Conservation (phyloP, 2,329 filamentous ascomycete species). For the Colletotrichum trifolii region DNA sequence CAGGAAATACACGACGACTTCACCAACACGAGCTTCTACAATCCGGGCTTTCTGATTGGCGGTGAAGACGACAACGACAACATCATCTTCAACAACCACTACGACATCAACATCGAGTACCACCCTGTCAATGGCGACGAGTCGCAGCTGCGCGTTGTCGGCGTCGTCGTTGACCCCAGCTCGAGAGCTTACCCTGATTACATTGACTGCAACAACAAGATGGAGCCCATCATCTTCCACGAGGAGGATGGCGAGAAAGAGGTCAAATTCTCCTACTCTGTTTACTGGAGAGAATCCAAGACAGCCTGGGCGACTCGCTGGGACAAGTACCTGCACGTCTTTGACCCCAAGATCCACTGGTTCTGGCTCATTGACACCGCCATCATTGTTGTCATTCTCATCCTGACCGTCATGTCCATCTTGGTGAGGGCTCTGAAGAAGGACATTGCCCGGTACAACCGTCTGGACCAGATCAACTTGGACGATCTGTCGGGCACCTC, state of each 20-base stretch:
- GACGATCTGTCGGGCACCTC: slow-evolving; percentile 88
- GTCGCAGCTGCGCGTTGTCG: slow-evolving; percentile 86
- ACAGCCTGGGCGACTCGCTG: slow-evolving; percentile 97
- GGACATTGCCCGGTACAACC: slow-evolving; percentile 97
- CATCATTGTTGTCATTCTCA: slow-evolving; percentile 91
- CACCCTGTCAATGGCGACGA: slow-evolving; percentile 77
- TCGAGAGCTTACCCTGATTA: slow-evolving; percentile 72
- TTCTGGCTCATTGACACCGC: slow-evolving; percentile 96
- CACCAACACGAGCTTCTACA: slow-evolving; percentile 85
- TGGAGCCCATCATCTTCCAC: slow-evolving; percentile 71
- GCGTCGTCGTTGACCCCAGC: slow-evolving; percentile 86
- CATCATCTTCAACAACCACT: slow-evolving; percentile 87
- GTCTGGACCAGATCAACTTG: slow-evolving; percentile 88
- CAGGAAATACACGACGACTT: slow-evolving; percentile 82
- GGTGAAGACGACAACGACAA: slow-evolving; percentile 65
- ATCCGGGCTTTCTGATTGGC: slow-evolving; percentile 88
- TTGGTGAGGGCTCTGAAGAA: slow-evolving; percentile 88
- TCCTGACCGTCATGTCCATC: slow-evolving; percentile 92
- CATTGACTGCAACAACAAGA: slow-evolving; percentile 71
- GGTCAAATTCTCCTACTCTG: slow-evolving; percentile 91
- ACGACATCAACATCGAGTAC: slow-evolving; percentile 93
- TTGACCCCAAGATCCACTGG: slow-evolving; percentile 98
- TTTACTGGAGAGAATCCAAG: slow-evolving; percentile 84
- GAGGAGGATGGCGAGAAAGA: slow-evolving; percentile 58
- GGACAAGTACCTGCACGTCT: slow-evolving; percentile 99